phyloP scores from a whole-genome alignment of 2,329 filamentous ascomycete species.

The Sordariomycetes sp. region DNA sequence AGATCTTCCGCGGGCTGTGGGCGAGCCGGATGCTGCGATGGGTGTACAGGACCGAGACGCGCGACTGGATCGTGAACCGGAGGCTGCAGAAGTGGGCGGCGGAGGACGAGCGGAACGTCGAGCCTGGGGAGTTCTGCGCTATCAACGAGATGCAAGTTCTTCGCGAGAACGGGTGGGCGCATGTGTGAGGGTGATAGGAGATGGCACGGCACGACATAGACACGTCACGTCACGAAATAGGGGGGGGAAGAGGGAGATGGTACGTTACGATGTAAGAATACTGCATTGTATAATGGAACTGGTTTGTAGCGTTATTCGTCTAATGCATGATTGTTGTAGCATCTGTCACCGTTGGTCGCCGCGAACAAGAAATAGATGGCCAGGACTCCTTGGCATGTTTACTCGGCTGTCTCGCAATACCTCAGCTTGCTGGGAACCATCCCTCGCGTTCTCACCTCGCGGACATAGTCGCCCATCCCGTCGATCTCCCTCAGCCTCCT shows the following conservation, averaged over 20 bases:
- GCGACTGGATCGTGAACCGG: slow-evolving; percentile 20
- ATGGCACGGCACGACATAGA: neutral
- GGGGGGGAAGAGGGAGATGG: neutral
- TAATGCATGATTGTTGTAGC: neutral
- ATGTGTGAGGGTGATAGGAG: slow-evolving; percentile 26
- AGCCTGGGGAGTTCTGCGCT: slow-evolving; percentile 39
- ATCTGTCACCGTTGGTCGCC: neutral
- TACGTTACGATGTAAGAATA: neutral
- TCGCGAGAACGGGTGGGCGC: slow-evolving; percentile 45
- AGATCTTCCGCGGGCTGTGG: slow-evolving; percentile 47
- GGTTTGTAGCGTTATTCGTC: neutral
- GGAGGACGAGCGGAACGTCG: slow-evolving; percentile 21
- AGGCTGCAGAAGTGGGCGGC: slow-evolving; percentile 27
- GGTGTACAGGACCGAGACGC: slow-evolving; percentile 14
- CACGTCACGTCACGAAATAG: neutral
- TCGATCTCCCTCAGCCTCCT: neutral
- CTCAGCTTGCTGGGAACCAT: neutral
- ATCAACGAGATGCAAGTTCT: slow-evolving; percentile 54
- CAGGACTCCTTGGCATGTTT: neutral
- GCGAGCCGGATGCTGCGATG: slow-evolving; percentile 41
- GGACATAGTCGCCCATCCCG: neutral
- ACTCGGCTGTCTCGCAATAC: neutral
- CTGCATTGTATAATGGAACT: neutral
- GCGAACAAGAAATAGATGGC: neutral
- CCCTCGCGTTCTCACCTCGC: neutral